A percentile compares a stretch with the other conserved stretches of the same genome.
Conservation (phyloP, 495 filamentous ascomycete species). For the Lentithecium fluviatile region DNA sequence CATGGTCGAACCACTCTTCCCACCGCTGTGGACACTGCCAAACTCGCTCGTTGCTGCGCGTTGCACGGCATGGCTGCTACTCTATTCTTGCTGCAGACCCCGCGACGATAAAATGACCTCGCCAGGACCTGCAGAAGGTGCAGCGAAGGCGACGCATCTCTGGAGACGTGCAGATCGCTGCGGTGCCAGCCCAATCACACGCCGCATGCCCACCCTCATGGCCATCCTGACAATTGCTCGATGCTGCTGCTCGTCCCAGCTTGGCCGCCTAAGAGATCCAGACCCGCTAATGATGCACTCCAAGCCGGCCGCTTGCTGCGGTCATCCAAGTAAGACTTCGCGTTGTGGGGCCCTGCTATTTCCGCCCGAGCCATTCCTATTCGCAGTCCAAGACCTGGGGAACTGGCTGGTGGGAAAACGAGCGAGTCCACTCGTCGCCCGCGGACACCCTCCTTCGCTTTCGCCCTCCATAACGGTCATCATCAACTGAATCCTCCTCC, state of each 20-base stretch:
- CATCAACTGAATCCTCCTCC: conserved; percentile 5
- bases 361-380: conserved; percentile 18
- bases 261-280: conserved; percentile 19
- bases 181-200: conserved; percentile 17
- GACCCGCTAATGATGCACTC: conserved; percentile 26
- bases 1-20: conserved; percentile 25
- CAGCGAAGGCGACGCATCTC: conserved; percentile 15
- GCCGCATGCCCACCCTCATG: background rate
- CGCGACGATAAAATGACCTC: conserved; percentile 1
- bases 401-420: conserved; percentile 20
- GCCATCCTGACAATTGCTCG: conserved; percentile 4
- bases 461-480: conserved; percentile 7
- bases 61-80: conserved; percentile 24
- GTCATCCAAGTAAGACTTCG: background rate
- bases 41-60: conserved; percentile 4
- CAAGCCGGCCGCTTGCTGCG: conserved; percentile 2
- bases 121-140: conserved; percentile 22
- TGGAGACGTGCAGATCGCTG: conserved; percentile 23
- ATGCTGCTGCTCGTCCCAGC: conserved; percentile 3
- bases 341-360: conserved; percentile 13
- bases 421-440: conserved; percentile 6
- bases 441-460: conserved; percentile 10
- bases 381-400: conserved; percentile 27
- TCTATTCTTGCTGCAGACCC: background rate
- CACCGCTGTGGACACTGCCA: background rate